Conservation (phyloP, 768 basidiomycete genomes). For the Phylloporus sp. region DNA sequence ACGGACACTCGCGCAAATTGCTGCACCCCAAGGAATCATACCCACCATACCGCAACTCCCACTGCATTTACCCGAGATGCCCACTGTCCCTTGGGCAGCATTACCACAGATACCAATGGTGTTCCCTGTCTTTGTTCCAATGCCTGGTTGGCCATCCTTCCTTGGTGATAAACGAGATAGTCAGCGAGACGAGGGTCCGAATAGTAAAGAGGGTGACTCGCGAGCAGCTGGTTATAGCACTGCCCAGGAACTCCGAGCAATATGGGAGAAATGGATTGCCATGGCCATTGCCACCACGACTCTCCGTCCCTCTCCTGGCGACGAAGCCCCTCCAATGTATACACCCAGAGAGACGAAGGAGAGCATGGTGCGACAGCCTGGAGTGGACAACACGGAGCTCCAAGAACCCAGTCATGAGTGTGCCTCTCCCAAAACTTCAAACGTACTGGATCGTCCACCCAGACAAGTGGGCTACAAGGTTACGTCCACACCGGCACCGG, state of each 20-base stretch:
- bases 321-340: slow-evolving; percentile 69
- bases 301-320: slow-evolving; percentile 38
- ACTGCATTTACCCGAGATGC: slow-evolving; percentile 62
- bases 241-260: slow-evolving; percentile 61
- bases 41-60: slow-evolving; percentile 46
- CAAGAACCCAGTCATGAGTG: slow-evolving; percentile 10
- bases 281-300: slow-evolving; percentile 49
- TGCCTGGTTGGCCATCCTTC: slow-evolving; percentile 62
- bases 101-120: slow-evolving; percentile 70
- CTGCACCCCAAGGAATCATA: slow-evolving; percentile 59
- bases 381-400: not conserved
- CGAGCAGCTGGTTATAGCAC: slow-evolving; percentile 40
- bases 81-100: slow-evolving; percentile 57
- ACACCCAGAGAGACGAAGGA: slow-evolving; percentile 52
- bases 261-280: slow-evolving; percentile 76
- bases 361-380: not conserved
- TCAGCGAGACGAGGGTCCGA: slow-evolving; percentile 22
- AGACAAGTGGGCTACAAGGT: slow-evolving; percentile 46
- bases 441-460: slow-evolving; percentile 32
- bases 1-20: slow-evolving; percentile 59
- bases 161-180: slow-evolving; percentile 48
- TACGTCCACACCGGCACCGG: slow-evolving; percentile 54
- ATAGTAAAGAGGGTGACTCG: slow-evolving; percentile 34
- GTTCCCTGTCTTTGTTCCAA: slow-evolving; percentile 75
- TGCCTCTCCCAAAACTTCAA: slow-evolving; percentile 20